Percentiles rank a stretch among this genome's conserved stretches.
Conservation (phyloP, 1,284 basidiomycete genomes). For the Phellopilus nigrolimitatus region DNA sequence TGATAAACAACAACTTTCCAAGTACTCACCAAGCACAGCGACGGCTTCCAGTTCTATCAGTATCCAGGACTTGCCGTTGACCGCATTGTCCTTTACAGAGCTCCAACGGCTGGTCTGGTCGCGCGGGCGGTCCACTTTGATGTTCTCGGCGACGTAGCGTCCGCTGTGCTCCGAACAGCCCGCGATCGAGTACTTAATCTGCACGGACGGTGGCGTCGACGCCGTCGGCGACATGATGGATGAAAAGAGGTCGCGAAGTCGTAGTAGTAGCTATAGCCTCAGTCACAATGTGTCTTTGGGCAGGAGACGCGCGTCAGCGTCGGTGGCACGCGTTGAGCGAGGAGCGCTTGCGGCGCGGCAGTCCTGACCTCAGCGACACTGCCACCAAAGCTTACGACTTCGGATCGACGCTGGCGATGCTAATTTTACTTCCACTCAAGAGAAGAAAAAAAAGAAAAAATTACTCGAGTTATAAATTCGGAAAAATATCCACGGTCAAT, state of each 20-base stretch:
- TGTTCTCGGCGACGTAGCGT: conserved; percentile 62
- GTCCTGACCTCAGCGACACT: too few species aligned
- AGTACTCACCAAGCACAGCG: conserved; percentile 60
- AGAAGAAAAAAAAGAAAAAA: too few species aligned
- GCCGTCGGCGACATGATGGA: too few species aligned
- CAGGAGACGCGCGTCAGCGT: too few species aligned
- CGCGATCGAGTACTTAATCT: conserved; percentile 45
- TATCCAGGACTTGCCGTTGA: conserved; percentile 63
- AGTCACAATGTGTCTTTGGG: background rate
- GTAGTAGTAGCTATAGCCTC: background rate
- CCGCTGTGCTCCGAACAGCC: conserved; percentile 66
- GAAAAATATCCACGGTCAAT: too few species aligned
- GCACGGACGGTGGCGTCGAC: background rate
- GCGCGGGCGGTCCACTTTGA: conserved; percentile 54
- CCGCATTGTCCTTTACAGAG: conserved; percentile 45
- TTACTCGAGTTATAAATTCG: too few species aligned
- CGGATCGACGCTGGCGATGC: too few species aligned
- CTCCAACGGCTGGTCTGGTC: conserved; percentile 73
- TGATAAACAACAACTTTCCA: background rate
- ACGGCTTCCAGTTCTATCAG: conserved; percentile 55
- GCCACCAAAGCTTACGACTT: too few species aligned
- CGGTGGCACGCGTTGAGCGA: too few species aligned
- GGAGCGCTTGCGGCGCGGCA: too few species aligned
- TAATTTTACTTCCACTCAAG: too few species aligned
- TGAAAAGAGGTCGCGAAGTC: background rate